Evolutionary conservation across 2,329 filamentous ascomycete species (phyloP), one percentile per base, ranked within the genome.

Genomic region (Nannizziopsis barbatae): DNA sequence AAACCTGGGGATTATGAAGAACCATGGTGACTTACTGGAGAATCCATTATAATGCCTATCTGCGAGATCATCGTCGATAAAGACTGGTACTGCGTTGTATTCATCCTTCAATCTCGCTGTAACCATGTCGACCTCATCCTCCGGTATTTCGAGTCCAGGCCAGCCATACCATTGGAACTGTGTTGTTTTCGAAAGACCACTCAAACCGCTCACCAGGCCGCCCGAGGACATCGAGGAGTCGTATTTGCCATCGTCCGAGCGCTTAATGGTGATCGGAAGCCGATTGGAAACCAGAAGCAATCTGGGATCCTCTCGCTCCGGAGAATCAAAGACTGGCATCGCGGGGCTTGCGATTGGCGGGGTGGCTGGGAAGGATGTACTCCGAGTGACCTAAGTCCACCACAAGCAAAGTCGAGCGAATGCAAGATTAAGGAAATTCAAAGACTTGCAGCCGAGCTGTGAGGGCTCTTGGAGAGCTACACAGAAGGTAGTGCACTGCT

Each of bases 121-220:
- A 65, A 98, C 81, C 49, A 76, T 74, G 1, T 76, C 73, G 38
- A 86, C 77, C 66, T 96, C 90, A 48, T 80, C 77, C 54, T 93
- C 86, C 35, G 90, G 90, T 3, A 96, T 81, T 66, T 96, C 87
- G 42, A 95, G 71, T 33, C 92, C 92, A 0, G 92, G 89, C 90
- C 92, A 96, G 57, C 92, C 92, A 68, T 96, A 96, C 92, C 92
- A 98, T 67, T 92, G 86, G 68, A 96, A 96, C 57, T 83, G 90
- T 20, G 87, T 95, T 30, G 86, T 84, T 70, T 95, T 95, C 59
- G 86, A 83, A 50, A 96, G 72, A 20, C 92, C 92, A 57, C 86
- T 94, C 52, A 98, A 75, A 15, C 92, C 92, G 44, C 87, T 95
- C 60, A 96, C 92, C 36, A 98, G 78, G 36, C 92, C 92, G 50